Percentiles rank a stretch among this genome's conserved stretches.
Conservation (phyloP, 768 basidiomycete species). For the Trametes coccinea region DNA sequence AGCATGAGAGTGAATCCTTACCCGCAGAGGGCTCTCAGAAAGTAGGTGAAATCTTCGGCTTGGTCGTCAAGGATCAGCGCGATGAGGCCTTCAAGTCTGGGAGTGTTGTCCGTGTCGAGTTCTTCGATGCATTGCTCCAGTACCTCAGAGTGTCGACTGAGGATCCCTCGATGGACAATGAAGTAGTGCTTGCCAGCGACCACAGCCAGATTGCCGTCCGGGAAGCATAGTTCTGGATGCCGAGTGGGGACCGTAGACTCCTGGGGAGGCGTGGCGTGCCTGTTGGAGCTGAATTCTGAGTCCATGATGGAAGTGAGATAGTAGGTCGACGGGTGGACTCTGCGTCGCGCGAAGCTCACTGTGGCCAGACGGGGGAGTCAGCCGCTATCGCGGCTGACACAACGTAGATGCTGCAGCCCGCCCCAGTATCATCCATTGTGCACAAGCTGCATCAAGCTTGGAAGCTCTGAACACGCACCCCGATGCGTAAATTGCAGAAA, state of each 20-base stretch:
- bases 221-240: conserved; percentile 50
- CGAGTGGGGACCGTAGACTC: conserved; percentile 29
- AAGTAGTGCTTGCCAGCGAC: conserved; percentile 61
- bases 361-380: background rate
- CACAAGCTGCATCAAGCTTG: no score
- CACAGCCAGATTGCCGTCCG: conserved; percentile 70
- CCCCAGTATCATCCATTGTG: no score
- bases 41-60: conserved; percentile 55
- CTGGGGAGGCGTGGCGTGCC: conserved; percentile 16
- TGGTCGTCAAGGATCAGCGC: conserved; percentile 56
- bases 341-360: background rate
- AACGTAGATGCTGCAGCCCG: background rate
- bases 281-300: conserved; percentile 34
- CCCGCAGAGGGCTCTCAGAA: conserved; percentile 66
- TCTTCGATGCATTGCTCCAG: conserved; percentile 43
- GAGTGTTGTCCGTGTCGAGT: conserved; percentile 7
- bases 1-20: conserved; percentile 4
- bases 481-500: no score
- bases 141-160: conserved; percentile 62
- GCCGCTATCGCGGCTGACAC: background rate
- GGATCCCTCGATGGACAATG: conserved; percentile 64
- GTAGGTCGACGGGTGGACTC: background rate
- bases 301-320: conserved; percentile 6
- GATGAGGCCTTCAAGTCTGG: conserved; percentile 56
- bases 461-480: no score